Evolutionary conservation across 495 filamentous ascomycete species (phyloP), one percentile per base, ranked within the genome.

Genomic region (Recurvomyces mirabilis): DNA sequence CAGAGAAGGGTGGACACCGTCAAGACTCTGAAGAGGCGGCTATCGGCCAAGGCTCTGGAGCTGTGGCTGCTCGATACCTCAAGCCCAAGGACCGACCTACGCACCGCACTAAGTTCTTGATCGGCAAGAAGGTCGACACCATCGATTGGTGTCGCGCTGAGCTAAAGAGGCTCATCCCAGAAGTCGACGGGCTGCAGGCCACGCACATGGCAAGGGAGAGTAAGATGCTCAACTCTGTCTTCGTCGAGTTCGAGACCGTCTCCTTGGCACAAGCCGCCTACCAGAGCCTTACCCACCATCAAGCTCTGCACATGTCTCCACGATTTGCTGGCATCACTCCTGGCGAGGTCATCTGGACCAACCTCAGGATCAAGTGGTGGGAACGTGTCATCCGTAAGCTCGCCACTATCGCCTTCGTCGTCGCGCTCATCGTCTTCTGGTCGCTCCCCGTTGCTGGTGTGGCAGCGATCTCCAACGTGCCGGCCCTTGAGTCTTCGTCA

Each of bases 41-140:
- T 24, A 33, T 53, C 38, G 60, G 63, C 32, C 48, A 63, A 37
- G 54, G 61, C 9, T 59, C 61, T 22, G 74, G 87, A 25, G 82
- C 77, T 35, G 65, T 85, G 42, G 79, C 84, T 13, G 80, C 81
- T 43, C 93, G 82, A 76, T 73, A 56, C 61, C 65, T 95, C 37
- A 71, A 79, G 25, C 64, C 72, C 18, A 86, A 87, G 65, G 73
- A 95, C 54, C 75, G 93, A 41, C 91, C 91, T 4, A 84, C 84
- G 5, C 91, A 96, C 60, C 77, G 77, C 26, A 68, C 85, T 43
- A 93, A 86, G 52, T 65, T 69, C 34, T 63, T 94, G 31, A 71
- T 93, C 48, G 91, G 91, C 46, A 78, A 88, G 63, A 96, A 96
- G 71, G 86, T 94, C 23, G 87, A 94, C 62, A 84, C 84, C 0